Evolutionary conservation across 2,329 filamentous ascomycete genomes (phyloP).

Genomic region (Grosmannia clavigera): DNA sequence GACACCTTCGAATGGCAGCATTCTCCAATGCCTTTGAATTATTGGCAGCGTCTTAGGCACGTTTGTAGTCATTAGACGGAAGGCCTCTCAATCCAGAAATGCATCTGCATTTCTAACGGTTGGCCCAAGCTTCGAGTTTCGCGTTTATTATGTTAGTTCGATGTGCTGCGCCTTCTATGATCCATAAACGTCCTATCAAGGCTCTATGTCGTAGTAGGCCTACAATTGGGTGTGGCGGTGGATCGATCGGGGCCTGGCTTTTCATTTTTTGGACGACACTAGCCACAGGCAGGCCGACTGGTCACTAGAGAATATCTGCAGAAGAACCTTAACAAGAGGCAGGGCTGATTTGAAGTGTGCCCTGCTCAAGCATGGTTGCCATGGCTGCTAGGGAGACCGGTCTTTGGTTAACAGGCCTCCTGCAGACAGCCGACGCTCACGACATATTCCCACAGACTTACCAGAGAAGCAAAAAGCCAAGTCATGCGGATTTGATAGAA

Average conservation of each 20-base stretch:
- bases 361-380: too few relatives aligned
- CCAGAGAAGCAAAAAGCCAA: background rate
- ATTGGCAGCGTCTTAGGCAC: too few relatives aligned
- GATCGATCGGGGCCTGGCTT: background rate
- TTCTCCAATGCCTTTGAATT: too few relatives aligned
- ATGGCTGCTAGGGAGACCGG: too few relatives aligned
- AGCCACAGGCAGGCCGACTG: background rate
- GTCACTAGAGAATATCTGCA: background rate
- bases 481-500: background rate
- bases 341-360: too few relatives aligned
- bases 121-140: background rate
- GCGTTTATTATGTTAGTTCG: background rate
- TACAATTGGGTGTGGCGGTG: background rate
- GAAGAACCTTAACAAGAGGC: too few relatives aligned
- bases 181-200: background rate
- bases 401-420: background rate
- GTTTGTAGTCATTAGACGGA: background rate
- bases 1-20: too few relatives aligned
- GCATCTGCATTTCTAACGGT: background rate
- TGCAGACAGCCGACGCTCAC: background rate
- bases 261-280: background rate
- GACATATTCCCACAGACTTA: background rate
- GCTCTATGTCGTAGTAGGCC: background rate
- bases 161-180: background rate
- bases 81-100: too few relatives aligned